phyloP scores from a whole-genome alignment of 495 filamentous ascomycete genomes.

The Aspergillus taichungensis region DNA sequence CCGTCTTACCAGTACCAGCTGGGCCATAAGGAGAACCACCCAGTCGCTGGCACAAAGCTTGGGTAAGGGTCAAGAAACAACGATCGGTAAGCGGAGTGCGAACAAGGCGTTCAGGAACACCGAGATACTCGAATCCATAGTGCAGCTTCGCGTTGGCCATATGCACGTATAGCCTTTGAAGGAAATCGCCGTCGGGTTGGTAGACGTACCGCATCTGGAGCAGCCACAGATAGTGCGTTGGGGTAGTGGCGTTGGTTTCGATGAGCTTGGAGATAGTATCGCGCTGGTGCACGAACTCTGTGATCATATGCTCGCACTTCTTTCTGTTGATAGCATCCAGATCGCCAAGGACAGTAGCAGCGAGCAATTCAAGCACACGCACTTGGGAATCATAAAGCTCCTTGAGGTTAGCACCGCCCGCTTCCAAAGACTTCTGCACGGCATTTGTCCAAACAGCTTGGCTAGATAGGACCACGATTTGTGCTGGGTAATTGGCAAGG shows the following conservation, averaged over 20 bases:
- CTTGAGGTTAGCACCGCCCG: constrained; percentile 58
- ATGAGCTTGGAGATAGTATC: constrained; percentile 82
- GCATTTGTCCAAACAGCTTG: constrained; percentile 87
- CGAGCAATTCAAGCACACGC: constrained; percentile 70
- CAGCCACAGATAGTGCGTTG: constrained; percentile 84
- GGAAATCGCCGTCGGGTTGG: constrained; percentile 64
- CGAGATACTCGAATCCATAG: constrained; percentile 97
- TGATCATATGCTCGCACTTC: constrained; percentile 98
- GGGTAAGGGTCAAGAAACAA: constrained; percentile 94
- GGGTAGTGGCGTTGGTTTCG: constrained; percentile 60
- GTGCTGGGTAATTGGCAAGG: constrained; percentile 74
- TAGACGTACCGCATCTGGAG: constrained; percentile 98
- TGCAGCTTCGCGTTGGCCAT: constrained; percentile 95
- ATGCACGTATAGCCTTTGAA: constrained; percentile 78
- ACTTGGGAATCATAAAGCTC: constrained; percentile 67
- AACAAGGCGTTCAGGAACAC: constrained; percentile 90
- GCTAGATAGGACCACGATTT: constrained; percentile 92
- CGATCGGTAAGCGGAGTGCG: constrained; percentile 93
- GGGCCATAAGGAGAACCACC: constrained; percentile 97
- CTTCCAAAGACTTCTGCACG: constrained; percentile 64
- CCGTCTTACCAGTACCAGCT: constrained; percentile 98
- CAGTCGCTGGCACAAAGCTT: constrained; percentile 87
- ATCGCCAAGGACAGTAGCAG: constrained; percentile 81
- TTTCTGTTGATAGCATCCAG: constrained; percentile 78
- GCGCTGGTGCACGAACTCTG: constrained; percentile 95